Base-by-base conservation (phyloP, 495 filamentous ascomycete species). In the Clavariopsis aquatica region DNA sequence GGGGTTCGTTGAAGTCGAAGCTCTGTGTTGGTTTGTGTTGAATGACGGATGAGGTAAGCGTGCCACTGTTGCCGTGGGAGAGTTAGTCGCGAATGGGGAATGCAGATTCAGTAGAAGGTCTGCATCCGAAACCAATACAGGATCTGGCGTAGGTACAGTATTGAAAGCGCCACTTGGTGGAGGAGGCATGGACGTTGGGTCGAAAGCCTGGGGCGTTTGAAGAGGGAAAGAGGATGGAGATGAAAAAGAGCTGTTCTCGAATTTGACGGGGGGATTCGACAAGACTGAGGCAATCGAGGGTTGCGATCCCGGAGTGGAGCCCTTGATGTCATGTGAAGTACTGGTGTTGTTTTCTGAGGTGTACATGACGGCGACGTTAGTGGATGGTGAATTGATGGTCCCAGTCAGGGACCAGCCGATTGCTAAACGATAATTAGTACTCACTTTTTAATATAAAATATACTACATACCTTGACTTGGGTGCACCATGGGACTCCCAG, bases 321-420 rank as follows among this genome's bases (percentile, higher is more conserved):
- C 17, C 60, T 69, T 62, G 57, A 58, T 15, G 56, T 75, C 47
- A 69, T 22, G 75, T 57, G 66, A 5, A 34, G 62, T 60, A 23
- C 58, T 69, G 38, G 62, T 60, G 26, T 60, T 69, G 49, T 59
- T 71, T 47, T 71, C 71, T 43, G 77, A 84, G 60, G 89, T 84
- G 69, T 88, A 91, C 45, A 91, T 79, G 46, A 90, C 77, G 51
- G 89, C 91, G 2, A 93, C 76, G 69, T 88, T 92, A 0, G 89
- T 86, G 66, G 88, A 90, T 7, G 89, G 88, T 19, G 89, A 92
- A 70, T 92, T 89, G 26, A 88, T 91, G 15, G 87, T 90, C 49
- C 90, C 90, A 1, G 90, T 91, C 20, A 93, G 80, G 34, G 89
- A 88, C 83, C 86, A 91, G 15, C 87, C 90, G 55, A 91, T 85